phyloP scores from a whole-genome alignment of 441 rosid species.

The Pelargonium cotyledonis region DNA sequence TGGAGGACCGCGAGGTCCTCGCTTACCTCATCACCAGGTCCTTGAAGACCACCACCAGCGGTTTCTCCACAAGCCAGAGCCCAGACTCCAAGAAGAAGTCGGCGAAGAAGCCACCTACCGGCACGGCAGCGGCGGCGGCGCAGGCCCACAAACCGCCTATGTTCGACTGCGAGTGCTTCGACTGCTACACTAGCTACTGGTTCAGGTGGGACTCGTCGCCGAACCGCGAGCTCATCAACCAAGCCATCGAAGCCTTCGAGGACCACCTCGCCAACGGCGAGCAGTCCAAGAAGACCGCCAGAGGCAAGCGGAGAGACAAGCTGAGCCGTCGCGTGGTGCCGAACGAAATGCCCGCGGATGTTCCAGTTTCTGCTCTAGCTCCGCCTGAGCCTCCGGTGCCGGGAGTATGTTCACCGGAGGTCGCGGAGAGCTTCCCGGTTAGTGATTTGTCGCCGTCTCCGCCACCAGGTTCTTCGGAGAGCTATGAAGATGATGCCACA shows the following conservation, averaged over 20 bases:
- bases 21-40: conserved; percentile 44
- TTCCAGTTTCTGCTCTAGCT: too few species aligned
- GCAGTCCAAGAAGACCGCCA: conserved; percentile 19
- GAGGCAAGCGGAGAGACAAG: conserved; percentile 36
- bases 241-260: conserved; percentile 77
- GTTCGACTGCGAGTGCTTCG: conserved; percentile 71
- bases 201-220: conserved; percentile 74
- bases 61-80: not conserved
- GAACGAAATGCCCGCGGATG: too few species aligned
- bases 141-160: conserved; percentile 28
- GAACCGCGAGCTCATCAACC: conserved; percentile 67
- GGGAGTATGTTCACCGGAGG: not conserved
- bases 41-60: conserved; percentile 20
- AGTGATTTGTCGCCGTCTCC: not conserved
- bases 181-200: conserved; percentile 81
- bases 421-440: too few species aligned
- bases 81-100: conserved; percentile 33
- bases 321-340: conserved; percentile 17
- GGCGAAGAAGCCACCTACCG: conserved; percentile 18
- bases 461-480: not conserved
- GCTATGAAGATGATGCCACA: not conserved
- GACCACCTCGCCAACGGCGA: conserved; percentile 46
- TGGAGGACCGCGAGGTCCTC: conserved; percentile 67
- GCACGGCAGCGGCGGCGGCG: not conserved
- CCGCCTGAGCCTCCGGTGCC: not conserved